Percentiles rank a stretch among this genome's conserved stretches.
phyloP scores from a whole-genome alignment of 495 filamentous ascomycete genomes.

The Penicillium egyptiacum region DNA sequence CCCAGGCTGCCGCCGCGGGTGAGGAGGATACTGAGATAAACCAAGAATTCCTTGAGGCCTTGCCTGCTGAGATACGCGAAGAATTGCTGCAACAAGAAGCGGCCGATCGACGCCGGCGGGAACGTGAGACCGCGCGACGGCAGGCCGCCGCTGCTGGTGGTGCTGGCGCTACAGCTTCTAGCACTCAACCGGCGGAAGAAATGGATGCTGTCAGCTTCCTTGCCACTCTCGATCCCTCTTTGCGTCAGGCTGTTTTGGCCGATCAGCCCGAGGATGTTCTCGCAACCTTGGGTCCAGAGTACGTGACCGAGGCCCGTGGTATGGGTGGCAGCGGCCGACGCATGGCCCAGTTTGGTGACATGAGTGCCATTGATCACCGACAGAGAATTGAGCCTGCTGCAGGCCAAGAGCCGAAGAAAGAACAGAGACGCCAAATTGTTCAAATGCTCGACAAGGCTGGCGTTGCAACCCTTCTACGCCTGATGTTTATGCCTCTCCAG shows the following conservation, averaged over 20 bases:
- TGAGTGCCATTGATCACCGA: conserved; percentile 45
- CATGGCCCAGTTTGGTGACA: conserved; percentile 59
- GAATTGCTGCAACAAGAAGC: conserved; percentile 89
- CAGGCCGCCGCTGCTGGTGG: conserved; percentile 52
- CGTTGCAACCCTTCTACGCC: conserved; percentile 85
- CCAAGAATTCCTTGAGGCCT: conserved; percentile 89
- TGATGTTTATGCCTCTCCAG: conserved; percentile 95
- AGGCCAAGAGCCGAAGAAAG: conserved; percentile 59
- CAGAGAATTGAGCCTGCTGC: conserved; percentile 45
- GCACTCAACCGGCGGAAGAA: conserved; percentile 62
- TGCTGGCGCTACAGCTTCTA: conserved; percentile 31
- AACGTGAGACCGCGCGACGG: conserved; percentile 73
- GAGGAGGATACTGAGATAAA: conserved; percentile 86
- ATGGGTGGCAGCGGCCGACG: conserved; percentile 54
- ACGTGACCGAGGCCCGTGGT: conserved; percentile 81
- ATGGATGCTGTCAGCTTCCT: conserved; percentile 94
- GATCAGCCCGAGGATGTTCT: conserved; percentile 90
- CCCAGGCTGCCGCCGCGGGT: conserved; percentile 74
- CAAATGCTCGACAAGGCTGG: conserved; percentile 97
- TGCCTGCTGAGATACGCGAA: conserved; percentile 84
- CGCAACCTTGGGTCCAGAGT: conserved; percentile 77
- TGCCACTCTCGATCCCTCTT: conserved; percentile 79
- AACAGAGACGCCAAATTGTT: conserved; percentile 73
- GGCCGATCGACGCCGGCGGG: conserved; percentile 82
- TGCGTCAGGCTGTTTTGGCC: conserved; percentile 82